Evolutionary conservation across 306 rosid genomes (phyloP).

Genomic region (Lathyrus sativus): DNA sequence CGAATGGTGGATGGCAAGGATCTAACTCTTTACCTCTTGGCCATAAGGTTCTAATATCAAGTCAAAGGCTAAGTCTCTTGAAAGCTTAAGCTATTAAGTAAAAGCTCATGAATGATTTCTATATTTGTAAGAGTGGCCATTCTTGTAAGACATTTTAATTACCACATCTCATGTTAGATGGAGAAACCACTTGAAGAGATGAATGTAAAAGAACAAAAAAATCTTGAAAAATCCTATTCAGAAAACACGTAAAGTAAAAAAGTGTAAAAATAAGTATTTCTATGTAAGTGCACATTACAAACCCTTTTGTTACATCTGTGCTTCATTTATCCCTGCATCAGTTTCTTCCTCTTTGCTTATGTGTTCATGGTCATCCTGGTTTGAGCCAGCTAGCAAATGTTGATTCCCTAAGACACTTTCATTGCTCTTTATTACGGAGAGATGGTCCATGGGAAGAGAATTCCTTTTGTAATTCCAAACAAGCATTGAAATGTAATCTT

Average conservation of each 20-base stretch:
- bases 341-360: conserved; percentile 46
- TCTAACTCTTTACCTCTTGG: conserved; percentile 10
- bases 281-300: conserved; percentile 27
- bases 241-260: conserved; percentile 6
- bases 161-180: conserved; percentile 3
- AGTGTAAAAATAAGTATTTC: not conserved
- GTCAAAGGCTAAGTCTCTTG: conserved; percentile 28
- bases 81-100: conserved; percentile 4
- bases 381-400: conserved; percentile 47
- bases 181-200: not conserved
- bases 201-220: not conserved
- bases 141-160: not conserved
- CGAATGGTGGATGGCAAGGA: conserved; percentile 1
- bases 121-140: conserved; percentile 1
- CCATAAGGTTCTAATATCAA: not conserved
- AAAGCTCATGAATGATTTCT: not conserved
- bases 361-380: conserved; percentile 45
- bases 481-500: conserved; percentile 92
- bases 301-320: conserved; percentile 47
- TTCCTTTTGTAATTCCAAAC: conserved; percentile 96
- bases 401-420: conserved; percentile 39
- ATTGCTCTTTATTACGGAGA: conserved; percentile 44
- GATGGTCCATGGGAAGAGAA: conserved; percentile 56
- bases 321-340: conserved; percentile 44
- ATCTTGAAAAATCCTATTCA: conserved; percentile 18